Conservation (phyloP, 768 basidiomycete genomes). For the Trametes maxima region DNA sequence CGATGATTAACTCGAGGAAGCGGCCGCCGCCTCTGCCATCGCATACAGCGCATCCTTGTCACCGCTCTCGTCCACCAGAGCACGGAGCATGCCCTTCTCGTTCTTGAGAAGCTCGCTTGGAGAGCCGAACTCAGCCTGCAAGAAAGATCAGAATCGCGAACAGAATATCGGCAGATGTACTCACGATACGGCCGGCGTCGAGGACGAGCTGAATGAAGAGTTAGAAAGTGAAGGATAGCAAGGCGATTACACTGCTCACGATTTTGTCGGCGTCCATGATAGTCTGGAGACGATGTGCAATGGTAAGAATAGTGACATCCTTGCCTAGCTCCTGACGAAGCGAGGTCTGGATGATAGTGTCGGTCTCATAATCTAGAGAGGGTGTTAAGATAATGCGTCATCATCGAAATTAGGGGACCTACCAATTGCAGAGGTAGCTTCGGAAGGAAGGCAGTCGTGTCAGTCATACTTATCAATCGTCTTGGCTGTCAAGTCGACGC, state of each 20-base stretch:
- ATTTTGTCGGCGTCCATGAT: constrained; percentile 62
- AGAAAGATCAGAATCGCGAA: background rate
- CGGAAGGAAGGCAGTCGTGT: background rate
- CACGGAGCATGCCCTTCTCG: constrained; percentile 50
- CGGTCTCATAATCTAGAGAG: constrained; percentile 45
- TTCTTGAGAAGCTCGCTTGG: constrained; percentile 55
- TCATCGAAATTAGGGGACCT: background rate
- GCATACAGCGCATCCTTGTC: constrained; percentile 52
- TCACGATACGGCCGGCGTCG: constrained; percentile 44
- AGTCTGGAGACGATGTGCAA: constrained; percentile 47
- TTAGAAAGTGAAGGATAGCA: background rate
- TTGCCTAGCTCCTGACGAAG: constrained; percentile 42
- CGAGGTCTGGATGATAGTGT: constrained; percentile 46
- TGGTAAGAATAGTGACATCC: constrained; percentile 47
- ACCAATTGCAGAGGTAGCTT: constrained; percentile 51
- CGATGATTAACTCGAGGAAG: background rate
- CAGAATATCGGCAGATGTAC: constrained; percentile 12
- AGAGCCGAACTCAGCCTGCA: constrained; percentile 51
- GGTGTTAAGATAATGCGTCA: background rate
- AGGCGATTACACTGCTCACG: constrained; percentile 29
- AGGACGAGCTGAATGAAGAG: constrained; percentile 40
- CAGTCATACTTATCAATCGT: background rate
- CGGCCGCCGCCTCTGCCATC: constrained; percentile 35
- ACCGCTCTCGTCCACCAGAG: constrained; percentile 59
- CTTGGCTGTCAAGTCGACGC: background rate